Base-by-base conservation (phyloP, 176 grass and related monocot genomes). In the Thalia dealbata region DNA sequence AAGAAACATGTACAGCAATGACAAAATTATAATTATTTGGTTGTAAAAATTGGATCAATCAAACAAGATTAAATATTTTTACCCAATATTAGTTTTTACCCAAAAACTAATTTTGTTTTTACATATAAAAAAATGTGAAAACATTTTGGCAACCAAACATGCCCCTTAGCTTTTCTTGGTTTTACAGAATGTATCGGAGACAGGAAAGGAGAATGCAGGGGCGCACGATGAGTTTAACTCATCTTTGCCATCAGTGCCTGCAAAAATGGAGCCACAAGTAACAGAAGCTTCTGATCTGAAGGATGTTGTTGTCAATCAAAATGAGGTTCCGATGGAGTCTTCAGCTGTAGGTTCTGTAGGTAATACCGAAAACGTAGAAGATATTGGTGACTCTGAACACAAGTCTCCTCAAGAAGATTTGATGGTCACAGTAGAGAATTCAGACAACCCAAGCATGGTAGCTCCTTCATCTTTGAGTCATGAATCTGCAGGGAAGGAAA, bases 301-400 rank as follows among this genome's bases (percentile, higher is more conserved):
- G 26, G 28, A 44, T 75, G 77, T 72, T 46, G 73, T 64, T 64
- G 78, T 43, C 35, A 15, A 67, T 38, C 64, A 67, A 67, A 67
- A 13, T 42, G 35, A 11, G 7, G 10, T 27, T 43, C 22, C 27
- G n/a, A 23, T 43, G 6, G 69, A 71, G 19, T 50, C 11, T 72
- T 21, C 26, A 19, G 51, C n/a, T 28, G 45, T 19, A 64, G n/a
- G 58, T 35, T 75, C 21, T 15, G 23, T 21, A 3, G 46, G 22
- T 23, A 26, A 25, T 43, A 46, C 13, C 28, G 24, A 29, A 2
- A 48, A 11, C 12, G 45, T 46, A 46, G 73, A 35, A 45, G 24
- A 64, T 63, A 9, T 32, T 23, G 16, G 27, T 62, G 41, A 42
- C 15, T 54, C 51, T 73, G 50, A 30, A 19, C 44, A 56, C 3